Evolutionary conservation across 225 moss, liverwort and hornwort species (phyloP).

Genomic region (Polytrichum formosum): DNA sequence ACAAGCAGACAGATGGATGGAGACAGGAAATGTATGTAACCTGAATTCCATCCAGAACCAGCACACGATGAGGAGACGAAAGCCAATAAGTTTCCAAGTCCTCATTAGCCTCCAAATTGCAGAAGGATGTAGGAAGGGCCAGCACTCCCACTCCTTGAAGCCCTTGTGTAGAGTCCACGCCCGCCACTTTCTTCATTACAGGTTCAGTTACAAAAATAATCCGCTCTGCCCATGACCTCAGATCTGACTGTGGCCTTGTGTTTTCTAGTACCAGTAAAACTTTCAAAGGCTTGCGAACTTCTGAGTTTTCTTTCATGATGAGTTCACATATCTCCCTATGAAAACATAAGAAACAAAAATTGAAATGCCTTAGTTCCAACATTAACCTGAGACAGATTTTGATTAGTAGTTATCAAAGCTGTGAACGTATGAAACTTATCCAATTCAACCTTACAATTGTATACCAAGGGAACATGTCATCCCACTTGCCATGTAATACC

Average conservation of each 20-base stretch:
- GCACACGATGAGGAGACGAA: constrained; percentile 59
- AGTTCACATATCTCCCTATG: constrained; percentile 62
- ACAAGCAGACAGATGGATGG: neutral
- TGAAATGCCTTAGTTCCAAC: no score
- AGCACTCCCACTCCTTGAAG: constrained; percentile 67
- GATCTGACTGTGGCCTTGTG: constrained; percentile 28
- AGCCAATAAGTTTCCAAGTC: constrained; percentile 39
- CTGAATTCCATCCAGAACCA: constrained; percentile 89
- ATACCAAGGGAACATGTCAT: no score
- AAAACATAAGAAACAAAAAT: constrained; percentile 4
- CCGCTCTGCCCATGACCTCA: constrained; percentile 49
- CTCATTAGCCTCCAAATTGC: constrained; percentile 31
- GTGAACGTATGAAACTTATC: no score
- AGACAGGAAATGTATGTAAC: constrained; percentile 13
- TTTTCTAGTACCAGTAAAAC: constrained; percentile 65
- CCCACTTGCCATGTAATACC: no score
- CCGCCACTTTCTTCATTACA: constrained; percentile 78
- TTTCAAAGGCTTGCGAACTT: constrained; percentile 38
- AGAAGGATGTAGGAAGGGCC: constrained; percentile 63
- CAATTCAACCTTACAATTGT: no score
- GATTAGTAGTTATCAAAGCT: no score
- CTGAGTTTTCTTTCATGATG: constrained; percentile 14
- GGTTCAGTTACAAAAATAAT: constrained; percentile 67
- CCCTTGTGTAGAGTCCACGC: constrained; percentile 76
- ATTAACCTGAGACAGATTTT: no score